Evolutionary conservation across 768 basidiomycete species (phyloP), one percentile per base, ranked within the genome.

Genomic region (Mycena indigotica): DNA sequence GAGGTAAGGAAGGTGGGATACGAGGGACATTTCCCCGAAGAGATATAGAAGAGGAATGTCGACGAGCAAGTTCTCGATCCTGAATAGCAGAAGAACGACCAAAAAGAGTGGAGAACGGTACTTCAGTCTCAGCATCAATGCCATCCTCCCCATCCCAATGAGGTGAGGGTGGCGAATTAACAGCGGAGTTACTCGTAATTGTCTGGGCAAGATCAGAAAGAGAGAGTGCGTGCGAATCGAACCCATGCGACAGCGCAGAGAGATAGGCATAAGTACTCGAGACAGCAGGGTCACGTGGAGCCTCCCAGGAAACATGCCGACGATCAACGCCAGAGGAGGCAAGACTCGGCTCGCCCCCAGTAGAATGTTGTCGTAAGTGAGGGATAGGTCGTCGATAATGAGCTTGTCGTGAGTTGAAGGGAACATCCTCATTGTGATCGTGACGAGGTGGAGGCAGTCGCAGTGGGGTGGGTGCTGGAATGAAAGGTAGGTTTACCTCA

Each of bases 1-100:
- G 66, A 10, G 71, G 72, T 19, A 73, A 65, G 16, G 68, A 68
- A 3, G 70, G 69, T 2, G 65, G 58, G n/a, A 58, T 59, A 29
- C 60, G 53, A 38, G 56, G 57, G 35, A 52, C 28, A 63, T 38
- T 38, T 58, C 61, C 16, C 65, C 64, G n/a, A 71, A 60, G 21
- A 67, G 61, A 4, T 60, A 61, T 4, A 66, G 66, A 6, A 8
- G 41, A 44, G 8, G 41, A 28, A 61, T 50, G 26, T 65, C 57
- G 16, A 64, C 57, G 28, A 50, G 57, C 6, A 57, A 55, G 21
- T 52, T 50, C 25, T 23, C 41, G 41, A 8, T 8, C 8, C 15
- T 21, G 8, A 19, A 23, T 15, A 17, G n/a, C 21, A 15, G 52
- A 44, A 10, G 52, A 13, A n/a, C 35, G 41, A 44, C 32, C 26